Base-by-base conservation (phyloP, 2,329 filamentous ascomycete species). In the Camptophora hylomeconis region DNA sequence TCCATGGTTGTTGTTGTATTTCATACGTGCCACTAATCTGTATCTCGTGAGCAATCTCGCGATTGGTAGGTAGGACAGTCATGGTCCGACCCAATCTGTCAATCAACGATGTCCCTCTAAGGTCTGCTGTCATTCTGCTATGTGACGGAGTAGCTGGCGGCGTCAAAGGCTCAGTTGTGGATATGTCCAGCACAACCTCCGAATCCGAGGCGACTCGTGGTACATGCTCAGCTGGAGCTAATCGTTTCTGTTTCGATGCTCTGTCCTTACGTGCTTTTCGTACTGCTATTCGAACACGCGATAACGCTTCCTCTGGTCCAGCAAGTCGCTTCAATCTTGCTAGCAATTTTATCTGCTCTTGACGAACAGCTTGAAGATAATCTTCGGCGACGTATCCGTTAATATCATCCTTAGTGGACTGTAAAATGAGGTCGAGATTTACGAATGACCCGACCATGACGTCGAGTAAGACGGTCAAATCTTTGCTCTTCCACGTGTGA, bases 391-490 rank as follows among this genome's bases (percentile, higher is more conserved):
- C 72, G 30, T 69, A 67, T 24, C 71, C 72, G 6, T 63, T 61
- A 14, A 56, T 66, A 31, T 75, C 70, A 38, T 73, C 63, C 44
- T 76, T 75, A 35, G 76, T 72, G 2, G 69, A 72, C 48, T 76
- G 72, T 68, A 72, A 73, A 10, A 77, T 77, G 11, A 71, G 60
- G 43, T 77, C 72, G 11, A 77, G 55, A 45, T 74, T 72, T 21
- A 75, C 67, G 42, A 76, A 77, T 15, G 72, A 72, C 7, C 67
- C 69, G 11, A 77, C 58, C 72, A 77, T 76, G 20, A 72, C 72
- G 39, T 75, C 69, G 35, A 76, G 63, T 24, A 77, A 50, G 2
- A 72, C 64, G 10, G 63, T 69, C 1, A 70, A 70, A 42, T 77
- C 72, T 37, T 72, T 66, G 8, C 70, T 58, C 45, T 75, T 72